Base-by-base conservation (phyloP, 78 protist genomes). In the Tieghemostelium lacteum region DNA sequence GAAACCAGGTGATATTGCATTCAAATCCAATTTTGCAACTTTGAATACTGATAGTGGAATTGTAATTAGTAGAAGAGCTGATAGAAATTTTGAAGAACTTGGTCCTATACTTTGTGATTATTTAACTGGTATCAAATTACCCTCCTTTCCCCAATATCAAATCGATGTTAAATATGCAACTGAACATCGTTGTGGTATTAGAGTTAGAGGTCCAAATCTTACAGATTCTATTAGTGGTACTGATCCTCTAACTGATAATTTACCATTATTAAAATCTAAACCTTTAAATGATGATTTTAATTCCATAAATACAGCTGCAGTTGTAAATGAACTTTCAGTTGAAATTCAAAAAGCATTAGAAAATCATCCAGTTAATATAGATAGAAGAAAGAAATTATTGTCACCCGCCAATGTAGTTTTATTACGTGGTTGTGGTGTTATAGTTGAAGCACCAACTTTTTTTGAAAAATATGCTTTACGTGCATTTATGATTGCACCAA, bases 401-500 rank as follows among this genome's bases (percentile, higher is more conserved):
- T 28, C 93, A 55, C 62, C 49, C 10, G 98, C 98, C 16, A 96
- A 96, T 63, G 54, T 69, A 12, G 95, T 96, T 17, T 65, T 96
- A 36, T 88, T 96, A 20, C 92, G 98, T 17, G 98, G 98, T 52
- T 94, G 96, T 50, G 98, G 98, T 16, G 94, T 66, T 8, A 58
- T 93, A 31, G 69, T 95, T 22, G 58, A 86, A 4, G 95, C 87
- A 29, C 95, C 94, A 34, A 57, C 95, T 1, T 87, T 96, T 55
- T 28, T n/a, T 29, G 64, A 85, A 39, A 63, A 37, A 55, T 92
- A 87, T 67, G 66, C 64, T 37, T 20, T 95, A 50, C 22, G 26
- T 33, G 67, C 92, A 33, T 94, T 95, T 70, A 92, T 94, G 97
- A 95, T 96, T 17, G 98, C 98, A 1, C 98, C 98, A 36, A 96